These are phyloP conservation scores for Phytophthora sojae DNA, from an alignment of 352 stramenopile genomes.

Conservation along the genomic window DNA sequence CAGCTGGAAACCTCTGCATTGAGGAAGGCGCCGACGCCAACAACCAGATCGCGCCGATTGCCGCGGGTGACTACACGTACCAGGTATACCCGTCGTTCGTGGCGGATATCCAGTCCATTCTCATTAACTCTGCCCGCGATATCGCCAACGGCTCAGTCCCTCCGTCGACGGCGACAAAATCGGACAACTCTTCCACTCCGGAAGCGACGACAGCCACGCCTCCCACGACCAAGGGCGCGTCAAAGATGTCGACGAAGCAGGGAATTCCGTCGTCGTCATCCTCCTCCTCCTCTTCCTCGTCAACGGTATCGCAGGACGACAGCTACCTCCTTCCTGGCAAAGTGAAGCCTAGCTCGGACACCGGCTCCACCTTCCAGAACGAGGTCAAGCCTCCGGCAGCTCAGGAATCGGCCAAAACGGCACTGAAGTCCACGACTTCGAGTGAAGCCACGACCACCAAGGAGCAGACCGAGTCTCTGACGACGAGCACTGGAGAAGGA, in stretches of 20 bases:
- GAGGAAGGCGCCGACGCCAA: slow-evolving; percentile 49
- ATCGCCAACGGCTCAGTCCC: slow-evolving; percentile 28
- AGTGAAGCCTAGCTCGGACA: slow-evolving; percentile 43
- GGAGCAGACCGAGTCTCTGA: slow-evolving; percentile 21
- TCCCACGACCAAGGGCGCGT: neutral
- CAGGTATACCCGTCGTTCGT: slow-evolving; percentile 63
- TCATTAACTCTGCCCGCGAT: slow-evolving; percentile 46
- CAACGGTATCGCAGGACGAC: slow-evolving; percentile 19
- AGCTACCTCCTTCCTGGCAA: slow-evolving; percentile 19
- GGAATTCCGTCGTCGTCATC: neutral
- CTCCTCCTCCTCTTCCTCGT: slow-evolving; percentile 12
- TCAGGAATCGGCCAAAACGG: slow-evolving; percentile 6
- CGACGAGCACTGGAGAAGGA: slow-evolving; percentile 14
- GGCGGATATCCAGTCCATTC: slow-evolving; percentile 53
- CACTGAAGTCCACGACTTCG: neutral
- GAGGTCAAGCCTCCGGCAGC: slow-evolving; percentile 15
- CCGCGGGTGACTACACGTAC: slow-evolving; percentile 55
- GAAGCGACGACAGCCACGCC: slow-evolving; percentile 8
- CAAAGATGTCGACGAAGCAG: slow-evolving; percentile 8
- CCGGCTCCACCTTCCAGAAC: slow-evolving; percentile 39
- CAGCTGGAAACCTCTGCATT: slow-evolving; percentile 49
- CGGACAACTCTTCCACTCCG: neutral
- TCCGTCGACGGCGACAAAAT: slow-evolving; percentile 9
- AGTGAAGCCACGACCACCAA: slow-evolving; percentile 4
- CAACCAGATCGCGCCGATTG: slow-evolving; percentile 62